Conservation (phyloP, 2,329 filamentous ascomycete genomes). For the Camillea tinctor region DNA sequence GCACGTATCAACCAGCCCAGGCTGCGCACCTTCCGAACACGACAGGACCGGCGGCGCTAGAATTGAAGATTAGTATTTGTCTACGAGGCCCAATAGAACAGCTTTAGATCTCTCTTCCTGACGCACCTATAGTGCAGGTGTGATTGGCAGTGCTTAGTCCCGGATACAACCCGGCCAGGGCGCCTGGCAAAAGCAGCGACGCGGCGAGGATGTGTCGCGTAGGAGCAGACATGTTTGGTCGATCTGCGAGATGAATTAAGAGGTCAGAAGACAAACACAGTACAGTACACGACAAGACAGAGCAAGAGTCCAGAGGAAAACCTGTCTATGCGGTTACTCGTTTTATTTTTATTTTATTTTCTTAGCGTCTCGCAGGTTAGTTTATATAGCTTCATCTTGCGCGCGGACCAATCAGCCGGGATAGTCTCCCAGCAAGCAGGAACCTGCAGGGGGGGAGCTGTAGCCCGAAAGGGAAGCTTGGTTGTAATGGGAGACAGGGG, state of each 20-base stretch:
- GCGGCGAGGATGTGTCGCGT: conserved; percentile 24
- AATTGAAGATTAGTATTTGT: conserved; percentile 14
- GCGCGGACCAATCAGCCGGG: conserved; percentile 1
- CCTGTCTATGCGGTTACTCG: neutral
- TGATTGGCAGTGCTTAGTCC: conserved; percentile 53
- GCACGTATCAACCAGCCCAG: conserved; percentile 55
- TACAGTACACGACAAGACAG: neutral
- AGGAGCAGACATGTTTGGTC: conserved; percentile 13
- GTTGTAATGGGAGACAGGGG: neutral
- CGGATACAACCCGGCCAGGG: conserved; percentile 39
- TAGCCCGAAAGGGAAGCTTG: conserved; percentile 9
- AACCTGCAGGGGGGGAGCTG: neutral
- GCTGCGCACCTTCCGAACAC: conserved; percentile 46
- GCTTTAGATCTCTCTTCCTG: neutral
- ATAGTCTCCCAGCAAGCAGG: neutral
- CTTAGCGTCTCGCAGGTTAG: neutral
- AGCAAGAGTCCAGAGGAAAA: conserved; percentile 2
- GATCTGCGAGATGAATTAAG: neutral
- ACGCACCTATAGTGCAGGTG: conserved; percentile 50
- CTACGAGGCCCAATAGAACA: neutral
- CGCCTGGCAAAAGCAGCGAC: conserved; percentile 29
- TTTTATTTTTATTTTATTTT: too few species aligned
- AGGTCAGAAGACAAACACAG: neutral
- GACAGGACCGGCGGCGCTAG: conserved; percentile 40
- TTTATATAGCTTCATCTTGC: conserved; percentile 4